These are phyloP conservation scores for Lasiodiplodia gonubiensis DNA, from an alignment of 2,329 filamentous ascomycete species.

Conservation along the genomic window DNA sequence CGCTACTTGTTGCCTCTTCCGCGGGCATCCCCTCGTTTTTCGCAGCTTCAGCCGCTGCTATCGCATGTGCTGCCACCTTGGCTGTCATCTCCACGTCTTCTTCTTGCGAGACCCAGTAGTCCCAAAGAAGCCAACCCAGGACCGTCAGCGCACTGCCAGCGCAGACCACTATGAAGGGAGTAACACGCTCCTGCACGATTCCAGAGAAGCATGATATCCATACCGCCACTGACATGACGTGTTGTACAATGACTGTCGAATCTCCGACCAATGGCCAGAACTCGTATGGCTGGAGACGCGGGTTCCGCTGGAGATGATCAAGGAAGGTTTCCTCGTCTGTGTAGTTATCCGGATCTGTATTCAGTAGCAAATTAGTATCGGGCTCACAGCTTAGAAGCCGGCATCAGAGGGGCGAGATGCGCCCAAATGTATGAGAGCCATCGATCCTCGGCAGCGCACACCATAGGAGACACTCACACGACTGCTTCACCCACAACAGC, in stretches of 20 bases:
- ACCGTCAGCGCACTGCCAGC: constrained; percentile 84
- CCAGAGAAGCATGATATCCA: constrained; percentile 93
- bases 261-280: constrained; percentile 97
- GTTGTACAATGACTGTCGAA: constrained; percentile 94
- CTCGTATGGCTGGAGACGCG: constrained; percentile 90
- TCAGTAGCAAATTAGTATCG: neutral
- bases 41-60: constrained; percentile 10
- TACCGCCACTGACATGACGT: constrained; percentile 92
- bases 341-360: constrained; percentile 94
- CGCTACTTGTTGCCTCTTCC: constrained; percentile 32
- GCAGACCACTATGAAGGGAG: constrained; percentile 84
- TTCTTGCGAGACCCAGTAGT: constrained; percentile 82
- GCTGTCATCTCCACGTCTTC: constrained; percentile 54
- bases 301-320: constrained; percentile 93
- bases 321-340: constrained; percentile 97
- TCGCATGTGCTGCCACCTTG: constrained; percentile 34
- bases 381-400: neutral
- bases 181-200: constrained; percentile 86
- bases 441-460: neutral
- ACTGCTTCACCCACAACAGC: constrained; percentile 96
- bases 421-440: neutral
- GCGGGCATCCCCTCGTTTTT: constrained; percentile 18
- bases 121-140: constrained; percentile 88
- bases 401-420: neutral
- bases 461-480: constrained; percentile 63